Evolutionary conservation across 768 basidiomycete species (phyloP).

Genomic region (Lentinula lateritia): DNA sequence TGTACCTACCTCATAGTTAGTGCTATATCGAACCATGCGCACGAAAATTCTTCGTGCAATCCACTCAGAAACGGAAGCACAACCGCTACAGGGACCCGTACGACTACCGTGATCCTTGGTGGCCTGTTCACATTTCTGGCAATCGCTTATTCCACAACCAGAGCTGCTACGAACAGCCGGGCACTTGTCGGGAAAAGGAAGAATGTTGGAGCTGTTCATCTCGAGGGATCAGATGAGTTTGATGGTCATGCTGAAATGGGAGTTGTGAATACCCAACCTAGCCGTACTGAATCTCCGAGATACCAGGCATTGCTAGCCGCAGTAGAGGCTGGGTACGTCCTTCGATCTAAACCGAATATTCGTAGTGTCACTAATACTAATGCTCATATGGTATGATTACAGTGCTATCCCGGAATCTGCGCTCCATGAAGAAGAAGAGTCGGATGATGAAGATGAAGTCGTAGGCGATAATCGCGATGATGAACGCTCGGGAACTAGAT

Average conservation of each 20-base stretch:
- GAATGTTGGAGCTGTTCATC: constrained; percentile 56
- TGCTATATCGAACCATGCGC: constrained; percentile 88
- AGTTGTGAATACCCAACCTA: constrained; percentile 79
- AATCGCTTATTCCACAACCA: constrained; percentile 94
- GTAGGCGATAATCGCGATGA: constrained; percentile 81
- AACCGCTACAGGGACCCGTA: constrained; percentile 60
- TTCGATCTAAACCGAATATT: neutral
- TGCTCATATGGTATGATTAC: neutral
- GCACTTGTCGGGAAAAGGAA: constrained; percentile 78
- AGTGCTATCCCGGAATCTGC: constrained; percentile 94
- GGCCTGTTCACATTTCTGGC: constrained; percentile 96
- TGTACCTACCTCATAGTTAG: constrained; percentile 94
- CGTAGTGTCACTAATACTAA: neutral
- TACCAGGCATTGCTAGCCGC: constrained; percentile 95
- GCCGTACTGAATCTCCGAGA: constrained; percentile 76
- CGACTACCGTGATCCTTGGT: constrained; percentile 83
- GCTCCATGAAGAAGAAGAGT: constrained; percentile 69
- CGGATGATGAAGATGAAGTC: constrained; percentile 71
- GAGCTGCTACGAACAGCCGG: constrained; percentile 93
- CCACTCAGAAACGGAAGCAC: constrained; percentile 65
- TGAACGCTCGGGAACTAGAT: constrained; percentile 88
- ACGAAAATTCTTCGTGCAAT: constrained; percentile 72
- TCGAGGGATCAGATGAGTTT: constrained; percentile 48
- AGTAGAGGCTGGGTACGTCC: constrained; percentile 83
- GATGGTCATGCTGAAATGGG: constrained; percentile 62